phyloP scores from a whole-genome alignment of 2,329 filamentous ascomycete genomes.

The Cordyceps farinosa region DNA sequence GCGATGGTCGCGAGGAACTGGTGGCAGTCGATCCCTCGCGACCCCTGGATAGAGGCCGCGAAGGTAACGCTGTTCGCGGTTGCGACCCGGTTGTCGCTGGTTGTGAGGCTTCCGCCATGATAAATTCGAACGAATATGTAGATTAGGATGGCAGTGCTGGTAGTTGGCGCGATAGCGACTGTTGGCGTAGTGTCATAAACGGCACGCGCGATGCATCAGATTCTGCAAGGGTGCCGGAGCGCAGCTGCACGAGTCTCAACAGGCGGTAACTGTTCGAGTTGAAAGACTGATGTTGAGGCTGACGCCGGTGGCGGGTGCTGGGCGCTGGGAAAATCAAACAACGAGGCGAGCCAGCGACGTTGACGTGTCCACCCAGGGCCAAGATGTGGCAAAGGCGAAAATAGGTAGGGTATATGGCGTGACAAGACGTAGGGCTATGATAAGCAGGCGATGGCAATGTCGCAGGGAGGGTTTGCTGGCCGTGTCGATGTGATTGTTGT shows the following conservation, averaged over 20 bases:
- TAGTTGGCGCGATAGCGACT: slow-evolving; percentile 4
- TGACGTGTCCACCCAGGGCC: neutral
- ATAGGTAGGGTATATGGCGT: slow-evolving; percentile 8
- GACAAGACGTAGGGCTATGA: slow-evolving; percentile 8
- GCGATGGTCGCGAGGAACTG: slow-evolving; percentile 23
- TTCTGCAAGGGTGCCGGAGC: neutral
- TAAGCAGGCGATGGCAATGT: neutral
- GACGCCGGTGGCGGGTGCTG: neutral
- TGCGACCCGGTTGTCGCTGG: slow-evolving; percentile 26
- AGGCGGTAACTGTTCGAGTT: neutral
- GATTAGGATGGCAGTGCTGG: neutral
- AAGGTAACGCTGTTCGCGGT: slow-evolving; percentile 36
- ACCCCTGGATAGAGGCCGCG: slow-evolving; percentile 35
- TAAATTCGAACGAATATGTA: neutral
- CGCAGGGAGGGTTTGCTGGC: neutral
- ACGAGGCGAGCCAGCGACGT: neutral
- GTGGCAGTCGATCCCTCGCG: slow-evolving; percentile 22
- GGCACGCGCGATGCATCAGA: slow-evolving; percentile 5
- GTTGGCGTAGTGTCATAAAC: slow-evolving; percentile 14
- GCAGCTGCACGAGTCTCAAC: neutral
- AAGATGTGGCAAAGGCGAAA: slow-evolving; percentile 7
- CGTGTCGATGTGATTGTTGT: slow-evolving; percentile 7
- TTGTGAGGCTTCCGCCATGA: slow-evolving; percentile 32
- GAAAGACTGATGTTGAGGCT: neutral
- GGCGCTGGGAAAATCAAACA: slow-evolving; percentile 14